Evolutionary conservation across 169 alveolate genomes (phyloP), one percentile per base, ranked within the genome.

Genomic region (Ichthyophthirius multifiliis): DNA sequence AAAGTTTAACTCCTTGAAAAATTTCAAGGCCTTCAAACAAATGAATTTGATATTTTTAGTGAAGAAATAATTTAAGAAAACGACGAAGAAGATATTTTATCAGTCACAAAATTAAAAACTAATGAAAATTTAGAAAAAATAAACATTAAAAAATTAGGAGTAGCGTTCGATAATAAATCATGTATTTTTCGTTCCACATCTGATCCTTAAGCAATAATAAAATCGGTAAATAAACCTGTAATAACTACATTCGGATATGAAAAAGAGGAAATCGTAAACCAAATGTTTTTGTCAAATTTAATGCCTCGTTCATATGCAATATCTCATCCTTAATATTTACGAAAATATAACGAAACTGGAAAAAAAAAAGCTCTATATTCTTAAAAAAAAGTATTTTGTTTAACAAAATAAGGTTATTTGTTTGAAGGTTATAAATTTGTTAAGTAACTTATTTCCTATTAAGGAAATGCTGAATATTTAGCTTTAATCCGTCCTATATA

Each of bases 31-130:
- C 15, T 44, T 2, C 43, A 71, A n/a, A 71, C 73, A 5, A 81
- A 81, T 73, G 86, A 81, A 43, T 71, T 71, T 73, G 86, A 81
- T 71, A 71, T 81, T 0, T 81, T 81, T 30, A 43, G 75, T 9
- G 81, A 81, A 55, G 86, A 81, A 46, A 16, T 45, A 9, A 18
- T 71, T 31, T 48, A 55, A 37, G 43, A 81, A 13, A 43, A 71
- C 39, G 63, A 30, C 4, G 82, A 81, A 10, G 86, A 73, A 30
- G 86, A 81, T 39, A 41, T 81, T 1, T 67, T 32, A 23, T 64
- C 80, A 32, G 76, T 81, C n/a, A n/a, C n/a, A n/a, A n/a, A n/a
- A n/a, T n/a, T n/a, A n/a, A n/a, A n/a, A n/a, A n/a, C n/a, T n/a
- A n/a, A n/a, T 10, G 43, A 55, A 15, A 82, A 81, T 18, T 15